These are phyloP conservation scores for Yamadazyma nakazawae DNA, from an alignment of 805 yeast genomes.

Conservation along the genomic window DNA sequence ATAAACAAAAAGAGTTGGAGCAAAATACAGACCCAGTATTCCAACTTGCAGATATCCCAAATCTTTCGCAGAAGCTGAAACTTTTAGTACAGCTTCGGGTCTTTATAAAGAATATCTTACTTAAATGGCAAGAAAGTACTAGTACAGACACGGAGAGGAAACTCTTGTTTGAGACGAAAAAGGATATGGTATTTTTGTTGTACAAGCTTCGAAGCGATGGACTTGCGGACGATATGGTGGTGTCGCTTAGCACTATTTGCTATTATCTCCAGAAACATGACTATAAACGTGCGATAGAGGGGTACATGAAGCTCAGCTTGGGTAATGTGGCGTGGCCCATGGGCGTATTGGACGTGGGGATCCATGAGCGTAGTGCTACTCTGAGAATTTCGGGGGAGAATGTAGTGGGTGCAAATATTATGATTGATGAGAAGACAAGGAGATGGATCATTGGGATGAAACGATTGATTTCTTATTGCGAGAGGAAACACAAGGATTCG, in stretches of 20 bases:
- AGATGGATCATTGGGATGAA: constrained; percentile 75
- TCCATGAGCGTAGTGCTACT: constrained; percentile 70
- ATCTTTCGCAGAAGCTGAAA: constrained; percentile 17
- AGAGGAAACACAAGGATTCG: constrained; percentile 14
- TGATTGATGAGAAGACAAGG: constrained; percentile 73
- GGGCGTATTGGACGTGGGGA: constrained; percentile 76
- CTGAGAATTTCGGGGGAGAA: constrained; percentile 41
- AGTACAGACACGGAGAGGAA: neutral
- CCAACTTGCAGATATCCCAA: constrained; percentile 30
- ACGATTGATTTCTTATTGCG: constrained; percentile 61
- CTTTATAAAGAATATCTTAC: constrained; percentile 44
- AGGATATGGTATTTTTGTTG: constrained; percentile 50
- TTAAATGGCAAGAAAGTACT: constrained; percentile 38
- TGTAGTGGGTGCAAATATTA: constrained; percentile 57
- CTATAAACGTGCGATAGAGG: constrained; percentile 55
- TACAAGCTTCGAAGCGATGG: constrained; percentile 33
- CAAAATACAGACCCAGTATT: constrained; percentile 13
- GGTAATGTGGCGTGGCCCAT: constrained; percentile 94
- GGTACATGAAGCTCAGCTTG: constrained; percentile 71
- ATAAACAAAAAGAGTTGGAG: constrained; percentile 27
- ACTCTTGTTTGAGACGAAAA: constrained; percentile 33
- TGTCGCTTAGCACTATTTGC: constrained; percentile 57
- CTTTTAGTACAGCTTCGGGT: constrained; percentile 42
- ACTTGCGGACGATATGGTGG: constrained; percentile 45
- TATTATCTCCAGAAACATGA: constrained; percentile 56